phyloP scores from a whole-genome alignment of 2,329 filamentous ascomycete species.

The Colletotrichum karsti region DNA sequence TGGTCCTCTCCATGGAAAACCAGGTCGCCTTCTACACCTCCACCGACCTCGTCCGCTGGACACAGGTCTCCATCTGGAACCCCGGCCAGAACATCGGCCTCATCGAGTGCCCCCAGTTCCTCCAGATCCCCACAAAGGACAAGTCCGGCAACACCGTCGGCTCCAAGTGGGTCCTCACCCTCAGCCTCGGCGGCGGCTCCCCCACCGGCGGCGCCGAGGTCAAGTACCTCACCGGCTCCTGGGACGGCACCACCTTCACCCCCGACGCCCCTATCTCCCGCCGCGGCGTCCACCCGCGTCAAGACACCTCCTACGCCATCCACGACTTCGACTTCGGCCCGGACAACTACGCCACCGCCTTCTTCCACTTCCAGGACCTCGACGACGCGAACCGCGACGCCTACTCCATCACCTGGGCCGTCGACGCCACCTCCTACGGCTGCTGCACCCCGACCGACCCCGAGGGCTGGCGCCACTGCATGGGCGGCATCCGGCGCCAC shows the following conservation, averaged over 20 bases:
- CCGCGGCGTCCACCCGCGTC: background rate
- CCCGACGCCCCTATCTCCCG: conserved; percentile 6
- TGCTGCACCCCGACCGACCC: conserved; percentile 38
- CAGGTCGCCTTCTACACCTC: conserved; percentile 69
- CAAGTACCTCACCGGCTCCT: conserved; percentile 27
- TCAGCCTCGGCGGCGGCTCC: conserved; percentile 23
- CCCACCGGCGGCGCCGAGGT: conserved; percentile 23
- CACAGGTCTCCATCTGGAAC: conserved; percentile 31
- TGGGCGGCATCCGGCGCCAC: conserved; percentile 27
- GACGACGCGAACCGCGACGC: conserved; percentile 31
- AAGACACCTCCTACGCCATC: conserved; percentile 30
- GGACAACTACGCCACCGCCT: conserved; percentile 46
- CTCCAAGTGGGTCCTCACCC: conserved; percentile 26
- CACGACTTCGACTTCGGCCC: conserved; percentile 44
- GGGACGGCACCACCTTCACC: conserved; percentile 28
- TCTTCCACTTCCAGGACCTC: conserved; percentile 34
- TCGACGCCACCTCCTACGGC: conserved; percentile 43
- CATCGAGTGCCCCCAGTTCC: conserved; percentile 47
- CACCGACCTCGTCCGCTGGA: conserved; percentile 66
- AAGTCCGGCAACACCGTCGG: conserved; percentile 47
- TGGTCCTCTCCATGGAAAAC: conserved; percentile 66
- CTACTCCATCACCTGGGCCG: conserved; percentile 44
- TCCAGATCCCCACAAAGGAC: conserved; percentile 50
- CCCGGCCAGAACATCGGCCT: conserved; percentile 49
- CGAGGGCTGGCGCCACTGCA: conserved; percentile 40